Conservation (phyloP, 441 rosid genomes). For the Adansonia madagascariensis region DNA sequence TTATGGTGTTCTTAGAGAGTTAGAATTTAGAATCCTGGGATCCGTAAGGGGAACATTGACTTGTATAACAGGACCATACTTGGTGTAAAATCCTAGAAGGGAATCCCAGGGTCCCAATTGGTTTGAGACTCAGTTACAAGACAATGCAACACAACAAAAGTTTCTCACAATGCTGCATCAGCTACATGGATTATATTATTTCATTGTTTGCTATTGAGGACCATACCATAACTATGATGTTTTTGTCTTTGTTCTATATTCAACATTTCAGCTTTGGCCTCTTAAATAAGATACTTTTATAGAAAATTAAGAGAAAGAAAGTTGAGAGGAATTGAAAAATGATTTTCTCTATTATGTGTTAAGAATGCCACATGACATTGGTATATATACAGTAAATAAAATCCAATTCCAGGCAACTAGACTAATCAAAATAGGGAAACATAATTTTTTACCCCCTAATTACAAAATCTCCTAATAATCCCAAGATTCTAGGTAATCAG, state of each 20-base stretch:
- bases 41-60: not conserved
- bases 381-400: too few species aligned
- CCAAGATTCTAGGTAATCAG: too few species aligned
- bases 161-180: not conserved
- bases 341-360: too few species aligned
- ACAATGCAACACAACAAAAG: not conserved
- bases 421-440: too few species aligned
- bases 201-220: not conserved
- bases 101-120: not conserved
- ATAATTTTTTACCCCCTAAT: too few species aligned
- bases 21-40: not conserved
- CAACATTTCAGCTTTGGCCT: slow-evolving; percentile 1
- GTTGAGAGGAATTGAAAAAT: too few species aligned
- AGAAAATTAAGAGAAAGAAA: too few species aligned
- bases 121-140: not conserved
- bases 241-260: not conserved
- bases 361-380: too few species aligned
- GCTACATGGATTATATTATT: not conserved
- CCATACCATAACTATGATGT: not conserved
- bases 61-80: not conserved
- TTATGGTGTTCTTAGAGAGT: not conserved
- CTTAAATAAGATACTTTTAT: not conserved
- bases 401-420: too few species aligned
- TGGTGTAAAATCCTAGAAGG: slow-evolving; percentile 1
- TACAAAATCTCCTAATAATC: too few species aligned